Evolutionary conservation across 352 stramenopile genomes (phyloP), one percentile per base, ranked within the genome.

Genomic region (Hyphochytrium catenoides): DNA sequence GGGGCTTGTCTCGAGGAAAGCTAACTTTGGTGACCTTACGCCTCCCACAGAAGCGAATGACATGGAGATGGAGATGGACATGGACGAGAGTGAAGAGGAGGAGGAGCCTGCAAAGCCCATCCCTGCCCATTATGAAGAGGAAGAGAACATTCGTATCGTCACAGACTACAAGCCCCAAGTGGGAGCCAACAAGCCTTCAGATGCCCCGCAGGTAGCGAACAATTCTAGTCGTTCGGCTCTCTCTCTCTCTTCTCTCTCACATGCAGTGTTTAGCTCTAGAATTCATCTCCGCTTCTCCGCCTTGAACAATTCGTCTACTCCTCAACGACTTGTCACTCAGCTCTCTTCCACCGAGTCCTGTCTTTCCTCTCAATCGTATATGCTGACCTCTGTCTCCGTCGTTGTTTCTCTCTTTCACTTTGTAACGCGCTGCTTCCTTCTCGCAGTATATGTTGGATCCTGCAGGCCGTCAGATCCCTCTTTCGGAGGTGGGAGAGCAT

Each of bases 401-500:
- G 34, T 44, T 0, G 39, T 57, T 1, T 36, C 49, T 1, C 41
- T 81, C n/a, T 31, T 79, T 18, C 78, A 51, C 12, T 66, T 84
- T 8, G 69, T 81, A 31, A 79, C 83, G 8, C 91, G 93, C 41
- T 74, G 67, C 6, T 57, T 97, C 3, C 60, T 56, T 0, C 63
- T 66, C 8, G 54, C 69, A 3, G 61, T n/a, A n/a, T n/a, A 43
- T 81, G 14, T 31, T 79, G 19, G 79, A 51, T 12, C 66, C 81
- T 8, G 69, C 81, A 31, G 81, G 84, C 8, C 91, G 93, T 41
- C 74, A 67, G 6, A 57, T 97, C 3, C 60, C 57, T 0, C 63
- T 66, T 8, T 52, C 69, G 3, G 61, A 86, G 28, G 68, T 90
- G 22, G 86, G 91, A n/a, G 92, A 99, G 48, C 91, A 98, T 56